These are phyloP conservation scores for Boletus sensibilis DNA, from an alignment of 768 basidiomycete species.

Conservation along the genomic window DNA sequence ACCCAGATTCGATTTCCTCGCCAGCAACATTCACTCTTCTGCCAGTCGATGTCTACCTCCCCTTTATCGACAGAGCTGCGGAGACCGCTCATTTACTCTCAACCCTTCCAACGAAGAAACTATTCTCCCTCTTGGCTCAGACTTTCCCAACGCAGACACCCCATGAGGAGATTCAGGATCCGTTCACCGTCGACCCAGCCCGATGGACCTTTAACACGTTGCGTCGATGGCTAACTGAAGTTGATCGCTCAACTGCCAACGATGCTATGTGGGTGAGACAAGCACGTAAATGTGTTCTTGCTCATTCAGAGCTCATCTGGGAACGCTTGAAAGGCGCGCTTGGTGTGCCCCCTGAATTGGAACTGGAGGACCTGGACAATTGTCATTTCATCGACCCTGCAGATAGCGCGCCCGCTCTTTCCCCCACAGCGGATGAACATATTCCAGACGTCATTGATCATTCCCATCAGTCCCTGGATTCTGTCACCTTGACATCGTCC, in stretches of 20 bases:
- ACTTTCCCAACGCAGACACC: constrained; percentile 48
- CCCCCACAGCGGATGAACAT: background rate
- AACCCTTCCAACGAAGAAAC: constrained; percentile 60
- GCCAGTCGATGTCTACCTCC: constrained; percentile 75
- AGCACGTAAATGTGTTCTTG: constrained; percentile 71
- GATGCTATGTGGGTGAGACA: constrained; percentile 75
- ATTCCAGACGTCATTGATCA: background rate
- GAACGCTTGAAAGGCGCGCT: constrained; percentile 85
- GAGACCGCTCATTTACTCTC: constrained; percentile 73
- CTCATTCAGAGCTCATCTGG: constrained; percentile 86
- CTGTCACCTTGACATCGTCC: constrained; percentile 15
- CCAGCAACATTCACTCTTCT: constrained; percentile 72
- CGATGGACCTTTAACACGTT: constrained; percentile 76
- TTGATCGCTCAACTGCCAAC: constrained; percentile 59
- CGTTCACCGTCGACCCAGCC: constrained; percentile 52
- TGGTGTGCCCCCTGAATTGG: constrained; percentile 83
- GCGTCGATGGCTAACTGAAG: constrained; percentile 60
- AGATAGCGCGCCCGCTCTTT: background rate
- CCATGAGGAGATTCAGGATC: constrained; percentile 31
- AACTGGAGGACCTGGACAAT: constrained; percentile 48
- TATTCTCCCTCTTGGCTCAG: constrained; percentile 72
- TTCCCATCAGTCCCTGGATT: background rate
- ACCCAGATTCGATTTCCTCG: constrained; percentile 19
- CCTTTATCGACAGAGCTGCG: constrained; percentile 78
- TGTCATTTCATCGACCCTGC: background rate